A percentile compares a stretch with the other conserved stretches of the same genome.
phyloP scores from a whole-genome alignment of 2,329 filamentous ascomycete genomes.

The Cladosporium sp. region DNA sequence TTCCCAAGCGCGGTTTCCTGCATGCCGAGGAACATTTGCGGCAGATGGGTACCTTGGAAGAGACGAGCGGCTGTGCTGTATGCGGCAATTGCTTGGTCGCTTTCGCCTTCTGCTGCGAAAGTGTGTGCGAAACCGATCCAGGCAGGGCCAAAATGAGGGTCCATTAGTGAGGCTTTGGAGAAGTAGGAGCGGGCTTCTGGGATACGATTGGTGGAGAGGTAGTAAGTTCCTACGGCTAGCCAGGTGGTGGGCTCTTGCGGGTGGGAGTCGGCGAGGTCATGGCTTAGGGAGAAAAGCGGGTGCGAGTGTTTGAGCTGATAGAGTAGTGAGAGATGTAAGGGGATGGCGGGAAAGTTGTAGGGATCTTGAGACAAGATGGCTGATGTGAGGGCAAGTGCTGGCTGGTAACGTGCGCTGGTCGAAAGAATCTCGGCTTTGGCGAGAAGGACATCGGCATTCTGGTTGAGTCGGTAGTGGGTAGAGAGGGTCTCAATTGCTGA shows the following conservation, averaged over 20 bases:
- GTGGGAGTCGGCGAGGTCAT: slow-evolving; percentile 87
- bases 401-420: slow-evolving; percentile 88
- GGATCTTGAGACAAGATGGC: slow-evolving; percentile 77
- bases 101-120: slow-evolving; percentile 94
- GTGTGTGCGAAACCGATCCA: slow-evolving; percentile 99
- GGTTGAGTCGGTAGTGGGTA: slow-evolving; percentile 83
- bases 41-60: slow-evolving; percentile 95
- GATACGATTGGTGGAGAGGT: slow-evolving; percentile 82
- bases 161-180: slow-evolving; percentile 95
- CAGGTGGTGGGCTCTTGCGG: slow-evolving; percentile 89
- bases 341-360: slow-evolving; percentile 85
- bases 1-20: slow-evolving; percentile 97
- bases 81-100: slow-evolving; percentile 96
- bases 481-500: slow-evolving; percentile 85
- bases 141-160: slow-evolving; percentile 92
- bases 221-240: slow-evolving; percentile 93
- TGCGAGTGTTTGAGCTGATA: slow-evolving; percentile 86
- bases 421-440: slow-evolving; percentile 88
- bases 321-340: slow-evolving; percentile 85
- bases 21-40: slow-evolving; percentile 96
- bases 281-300: slow-evolving; percentile 82
- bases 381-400: slow-evolving; percentile 79
- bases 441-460: slow-evolving; percentile 86
- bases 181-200: slow-evolving; percentile 94
- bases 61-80: slow-evolving; percentile 92